Evolutionary conservation across 2,329 filamentous ascomycete genomes (phyloP), one percentile per base, ranked within the genome.

Genomic region (Talaromyces pinophilus): DNA sequence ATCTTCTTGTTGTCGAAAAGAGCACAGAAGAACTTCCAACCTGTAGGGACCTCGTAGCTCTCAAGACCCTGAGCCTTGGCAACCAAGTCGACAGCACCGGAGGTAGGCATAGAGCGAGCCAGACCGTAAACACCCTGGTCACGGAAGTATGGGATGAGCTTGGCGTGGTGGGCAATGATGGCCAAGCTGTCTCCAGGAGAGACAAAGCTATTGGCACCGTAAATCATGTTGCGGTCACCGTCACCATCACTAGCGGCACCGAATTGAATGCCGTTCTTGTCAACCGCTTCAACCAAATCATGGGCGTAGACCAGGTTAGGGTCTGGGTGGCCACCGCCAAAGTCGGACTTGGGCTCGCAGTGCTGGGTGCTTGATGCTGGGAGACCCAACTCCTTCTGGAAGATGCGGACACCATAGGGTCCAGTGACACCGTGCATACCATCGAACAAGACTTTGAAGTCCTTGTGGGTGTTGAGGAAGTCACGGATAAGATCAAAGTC

Each of bases 211-310:
- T 96, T 94, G 71, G 94, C 93, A 69, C 95, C 95, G 82, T 99
- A 99, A 77, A 99, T 99, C 95, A 99, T 99, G 88, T 99, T 99
- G 73, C 95, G 92, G 84, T 99, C 95, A 75, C 95, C 95, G 74
- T 99, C 95, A 72, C 95, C 95, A 73, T 99, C 95, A 70, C 92
- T 96, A 59, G 95, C 95, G 67, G 95, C 95, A 76, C 95, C 95
- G 74, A 99, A 99, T 76, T 96, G 95, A 70, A 99, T 93, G 67
- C 88, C 87, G 74, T 92, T 89, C 83, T 92, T 92, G 81, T 99
- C 93, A 50, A 99, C 95, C 68, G 89, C 91, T 75, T 97, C 92
- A 67, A 99, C 95, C 50, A 99, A 87, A 63, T 92, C 94, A 82
- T 96, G 92, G 35, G 95, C 95, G 75, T 99, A 99, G 67, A 95